A percentile compares a stretch with the other conserved stretches of the same genome.
These are phyloP conservation scores for Metschnikowia koreensis DNA, from an alignment of 805 yeast species.

Conservation along the genomic window DNA sequence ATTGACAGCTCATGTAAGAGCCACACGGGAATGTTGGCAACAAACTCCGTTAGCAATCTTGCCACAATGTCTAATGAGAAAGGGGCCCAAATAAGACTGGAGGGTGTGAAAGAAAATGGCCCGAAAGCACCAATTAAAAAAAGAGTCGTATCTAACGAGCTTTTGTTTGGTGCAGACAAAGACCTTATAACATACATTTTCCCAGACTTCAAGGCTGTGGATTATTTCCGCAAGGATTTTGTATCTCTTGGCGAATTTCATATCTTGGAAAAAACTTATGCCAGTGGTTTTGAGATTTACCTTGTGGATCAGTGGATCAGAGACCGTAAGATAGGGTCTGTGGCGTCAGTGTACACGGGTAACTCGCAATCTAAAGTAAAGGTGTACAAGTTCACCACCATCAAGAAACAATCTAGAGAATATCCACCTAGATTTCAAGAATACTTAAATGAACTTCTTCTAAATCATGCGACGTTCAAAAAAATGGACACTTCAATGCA, in stretches of 20 bases:
- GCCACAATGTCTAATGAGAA: not conserved
- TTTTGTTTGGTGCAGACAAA: constrained; percentile 4
- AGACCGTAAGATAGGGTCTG: constrained; percentile 61
- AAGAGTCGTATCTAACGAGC: not conserved
- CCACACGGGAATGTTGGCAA: constrained; percentile 4
- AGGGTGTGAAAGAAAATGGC: not conserved
- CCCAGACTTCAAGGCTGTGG: constrained; percentile 59
- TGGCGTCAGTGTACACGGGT: constrained; percentile 85
- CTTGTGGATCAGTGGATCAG: constrained; percentile 94
- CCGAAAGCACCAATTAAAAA: not conserved
- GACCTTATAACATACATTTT: constrained; percentile 40
- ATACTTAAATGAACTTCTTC: constrained; percentile 63
- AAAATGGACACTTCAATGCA: constrained; percentile 25
- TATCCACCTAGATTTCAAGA: constrained; percentile 55
- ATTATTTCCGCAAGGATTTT: constrained; percentile 42
- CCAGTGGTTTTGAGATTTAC: constrained; percentile 82
- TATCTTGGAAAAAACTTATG: constrained; percentile 43
- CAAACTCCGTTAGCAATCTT: not conserved
- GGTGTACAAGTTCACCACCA: constrained; percentile 55
- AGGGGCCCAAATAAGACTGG: not conserved
- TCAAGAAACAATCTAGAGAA: constrained; percentile 44
- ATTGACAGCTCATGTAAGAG: not conserved
- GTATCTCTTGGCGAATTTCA: constrained; percentile 34
- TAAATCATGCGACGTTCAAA: constrained; percentile 70
- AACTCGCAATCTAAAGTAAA: constrained; percentile 60